Conservation (phyloP, 371 early-diverging fungal genomes). For the Encephalitozoon romaleae region DNA sequence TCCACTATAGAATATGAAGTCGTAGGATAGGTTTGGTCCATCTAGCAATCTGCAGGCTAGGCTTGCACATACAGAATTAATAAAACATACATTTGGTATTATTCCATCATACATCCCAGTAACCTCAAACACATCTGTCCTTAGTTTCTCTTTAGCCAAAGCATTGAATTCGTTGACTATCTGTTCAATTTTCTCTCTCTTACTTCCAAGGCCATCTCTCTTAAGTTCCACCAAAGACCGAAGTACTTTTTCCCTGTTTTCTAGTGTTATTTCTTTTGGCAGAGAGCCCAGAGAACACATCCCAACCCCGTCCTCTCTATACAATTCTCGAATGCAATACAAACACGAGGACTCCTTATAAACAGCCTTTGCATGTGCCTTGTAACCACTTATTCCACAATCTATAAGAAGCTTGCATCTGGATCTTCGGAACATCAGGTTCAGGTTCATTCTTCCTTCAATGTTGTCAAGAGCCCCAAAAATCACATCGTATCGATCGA, state of each 20-base stretch:
- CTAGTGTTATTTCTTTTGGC: background rate
- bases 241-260: slow-evolving; percentile 21
- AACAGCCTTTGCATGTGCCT: slow-evolving; percentile 40
- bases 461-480: slow-evolving; percentile 49
- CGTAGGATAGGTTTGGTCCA: background rate
- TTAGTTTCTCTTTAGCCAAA: background rate
- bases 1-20: slow-evolving; percentile 45
- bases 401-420: slow-evolving; percentile 41
- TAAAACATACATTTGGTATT: slow-evolving; percentile 44
- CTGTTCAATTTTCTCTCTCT: background rate
- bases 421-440: slow-evolving; percentile 38
- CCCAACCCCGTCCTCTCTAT: background rate
- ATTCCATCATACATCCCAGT: slow-evolving; percentile 12
- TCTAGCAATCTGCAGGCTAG: slow-evolving; percentile 11
- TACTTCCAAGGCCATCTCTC: background rate
- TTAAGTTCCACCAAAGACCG: background rate
- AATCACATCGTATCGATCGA: slow-evolving; percentile 40
- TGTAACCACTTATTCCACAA: slow-evolving; percentile 41
- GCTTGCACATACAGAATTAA: slow-evolving; percentile 55
- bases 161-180: slow-evolving; percentile 36
- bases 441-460: slow-evolving; percentile 47
- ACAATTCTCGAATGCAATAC: slow-evolving; percentile 52
- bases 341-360: slow-evolving; percentile 35
- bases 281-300: slow-evolving; percentile 20
- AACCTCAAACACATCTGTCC: slow-evolving; percentile 34